A percentile compares a stretch with the other conserved stretches of the same genome.
Conservation (phyloP, 805 yeast species). For the Schizosaccharomyces japonicus region DNA sequence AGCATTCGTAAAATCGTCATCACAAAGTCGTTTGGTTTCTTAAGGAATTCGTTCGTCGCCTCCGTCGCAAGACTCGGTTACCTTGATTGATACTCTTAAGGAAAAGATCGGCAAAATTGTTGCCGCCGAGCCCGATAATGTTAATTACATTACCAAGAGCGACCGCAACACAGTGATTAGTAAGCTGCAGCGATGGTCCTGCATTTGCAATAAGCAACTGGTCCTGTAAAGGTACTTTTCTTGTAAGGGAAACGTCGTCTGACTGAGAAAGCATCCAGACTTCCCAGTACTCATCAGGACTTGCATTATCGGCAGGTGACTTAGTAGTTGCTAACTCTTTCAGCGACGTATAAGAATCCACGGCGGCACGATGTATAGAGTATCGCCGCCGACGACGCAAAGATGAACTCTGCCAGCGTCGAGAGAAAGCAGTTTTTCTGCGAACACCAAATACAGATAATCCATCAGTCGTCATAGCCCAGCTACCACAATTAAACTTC, state of each 20-base stretch:
- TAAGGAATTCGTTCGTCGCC: too few species aligned
- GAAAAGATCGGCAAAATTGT: neutral
- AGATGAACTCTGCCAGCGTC: too few species aligned
- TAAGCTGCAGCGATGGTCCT: neutral
- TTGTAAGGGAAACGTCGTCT: neutral
- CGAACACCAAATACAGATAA: neutral
- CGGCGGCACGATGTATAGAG: too few species aligned
- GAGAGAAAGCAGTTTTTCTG: neutral
- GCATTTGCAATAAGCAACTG: neutral
- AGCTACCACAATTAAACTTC: neutral
- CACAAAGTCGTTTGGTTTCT: too few species aligned
- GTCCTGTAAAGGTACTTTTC: neutral
- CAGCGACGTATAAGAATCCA: too few species aligned
- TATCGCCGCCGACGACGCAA: too few species aligned
- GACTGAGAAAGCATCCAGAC: constrained; percentile 1
- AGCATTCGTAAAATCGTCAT: too few species aligned
- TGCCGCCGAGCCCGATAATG: neutral
- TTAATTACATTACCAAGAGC: neutral
- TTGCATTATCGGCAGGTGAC: too few species aligned
- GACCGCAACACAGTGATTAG: neutral
- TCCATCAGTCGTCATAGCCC: neutral
- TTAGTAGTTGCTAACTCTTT: too few species aligned
- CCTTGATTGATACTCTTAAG: neutral
- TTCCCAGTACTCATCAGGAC: constrained; percentile 1
- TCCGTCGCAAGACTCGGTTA: too few species aligned